Evolutionary conservation across 2,329 filamentous ascomycete genomes (phyloP).

Genomic region (Fusarium acutatum): DNA sequence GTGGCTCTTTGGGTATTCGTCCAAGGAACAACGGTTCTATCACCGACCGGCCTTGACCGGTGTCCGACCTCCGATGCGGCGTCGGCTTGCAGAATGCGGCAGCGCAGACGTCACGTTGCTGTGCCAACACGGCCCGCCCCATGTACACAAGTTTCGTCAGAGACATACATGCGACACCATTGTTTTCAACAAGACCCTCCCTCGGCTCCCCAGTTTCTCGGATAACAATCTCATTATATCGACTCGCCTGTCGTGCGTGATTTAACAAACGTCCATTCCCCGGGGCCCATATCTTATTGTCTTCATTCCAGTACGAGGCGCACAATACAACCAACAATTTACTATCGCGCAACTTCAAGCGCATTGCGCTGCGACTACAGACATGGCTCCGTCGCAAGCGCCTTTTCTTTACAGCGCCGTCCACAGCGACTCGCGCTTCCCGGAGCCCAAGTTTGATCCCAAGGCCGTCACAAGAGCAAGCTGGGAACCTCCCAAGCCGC

Average conservation of each 20-base stretch:
- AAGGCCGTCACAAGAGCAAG: constrained; percentile 85
- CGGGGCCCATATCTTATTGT: background rate
- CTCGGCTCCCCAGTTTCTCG: constrained; percentile 10
- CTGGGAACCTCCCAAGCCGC: constrained; percentile 69
- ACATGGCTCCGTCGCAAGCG: constrained; percentile 46
- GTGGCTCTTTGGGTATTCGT: constrained; percentile 18
- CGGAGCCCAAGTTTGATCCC: constrained; percentile 76
- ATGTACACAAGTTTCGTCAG: constrained; percentile 29
- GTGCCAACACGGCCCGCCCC: constrained; percentile 34
- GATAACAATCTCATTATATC: constrained; percentile 30
- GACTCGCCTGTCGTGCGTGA: background rate
- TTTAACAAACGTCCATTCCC: background rate
- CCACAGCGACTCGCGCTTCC: constrained; percentile 63
- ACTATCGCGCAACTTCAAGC: constrained; percentile 8
- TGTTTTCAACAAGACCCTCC: constrained; percentile 13
- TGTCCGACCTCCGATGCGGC: constrained; percentile 18
- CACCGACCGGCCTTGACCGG: constrained; percentile 2
- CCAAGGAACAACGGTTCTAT: background rate
- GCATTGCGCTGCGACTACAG: constrained; percentile 18
- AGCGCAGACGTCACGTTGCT: constrained; percentile 39
- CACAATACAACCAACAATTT: constrained; percentile 2
- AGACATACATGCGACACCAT: constrained; percentile 26
- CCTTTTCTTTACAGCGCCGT: constrained; percentile 78
- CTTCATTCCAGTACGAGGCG: constrained; percentile 20
- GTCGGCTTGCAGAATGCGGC: background rate